Percentiles rank a stretch among this genome's conserved stretches.
Evolutionary conservation across 257 asterid genomes (phyloP).

Genomic region (Misopates orontium): DNA sequence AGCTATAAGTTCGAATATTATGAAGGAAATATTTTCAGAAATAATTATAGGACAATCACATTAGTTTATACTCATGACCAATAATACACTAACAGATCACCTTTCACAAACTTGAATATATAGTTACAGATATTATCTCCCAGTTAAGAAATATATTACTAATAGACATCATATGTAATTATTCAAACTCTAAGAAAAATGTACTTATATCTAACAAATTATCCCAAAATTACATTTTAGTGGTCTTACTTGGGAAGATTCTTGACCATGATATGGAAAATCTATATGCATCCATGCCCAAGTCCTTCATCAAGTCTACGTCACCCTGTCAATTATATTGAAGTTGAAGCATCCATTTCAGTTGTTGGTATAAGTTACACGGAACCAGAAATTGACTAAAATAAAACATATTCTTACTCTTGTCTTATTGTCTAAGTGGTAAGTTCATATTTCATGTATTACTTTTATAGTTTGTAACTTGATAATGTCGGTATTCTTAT

Average conservation of each 20-base stretch:
- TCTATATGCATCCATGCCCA: slow-evolving; percentile 89
- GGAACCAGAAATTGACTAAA: slow-evolving; percentile 24
- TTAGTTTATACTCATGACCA: no score
- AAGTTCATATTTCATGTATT: not conserved
- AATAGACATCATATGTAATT: no score
- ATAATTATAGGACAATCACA: no score
- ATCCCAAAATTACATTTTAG: not conserved
- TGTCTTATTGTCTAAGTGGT: slow-evolving; percentile 20
- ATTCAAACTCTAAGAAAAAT: not conserved
- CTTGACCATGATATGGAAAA: slow-evolving; percentile 93
- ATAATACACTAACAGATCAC: no score
- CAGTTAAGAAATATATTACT: no score
- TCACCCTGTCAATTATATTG: slow-evolving; percentile 55
- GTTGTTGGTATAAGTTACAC: slow-evolving; percentile 19
- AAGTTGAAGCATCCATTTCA: slow-evolving; percentile 33
- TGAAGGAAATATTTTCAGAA: slow-evolving; percentile 8
- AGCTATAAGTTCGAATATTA: not conserved
- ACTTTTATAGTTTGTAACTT: not conserved
- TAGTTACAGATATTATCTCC: no score
- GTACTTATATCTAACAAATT: not conserved
- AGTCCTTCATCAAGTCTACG: slow-evolving; percentile 74
- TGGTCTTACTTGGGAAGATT: slow-evolving; percentile 81
- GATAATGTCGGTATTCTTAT: slow-evolving; percentile 30
- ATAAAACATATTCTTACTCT: not conserved
- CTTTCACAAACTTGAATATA: no score